Conservation (phyloP, 345 rosid genomes). For the Dipteronia sinensis region DNA sequence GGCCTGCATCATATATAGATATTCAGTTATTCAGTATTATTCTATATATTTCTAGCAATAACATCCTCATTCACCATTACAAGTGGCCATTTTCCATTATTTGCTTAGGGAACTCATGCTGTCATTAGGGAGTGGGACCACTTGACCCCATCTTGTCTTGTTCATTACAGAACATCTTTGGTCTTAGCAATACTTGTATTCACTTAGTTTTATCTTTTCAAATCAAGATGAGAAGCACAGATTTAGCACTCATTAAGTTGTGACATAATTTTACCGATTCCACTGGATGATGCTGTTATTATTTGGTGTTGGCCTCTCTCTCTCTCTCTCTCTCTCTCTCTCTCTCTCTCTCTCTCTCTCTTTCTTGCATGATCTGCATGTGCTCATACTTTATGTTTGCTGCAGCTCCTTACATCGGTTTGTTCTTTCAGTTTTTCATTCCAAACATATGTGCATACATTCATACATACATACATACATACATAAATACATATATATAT, state of each 20-base stretch:
- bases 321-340: not conserved
- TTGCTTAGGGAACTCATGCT: not conserved
- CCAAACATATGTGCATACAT: not conserved
- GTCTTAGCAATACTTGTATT: not conserved
- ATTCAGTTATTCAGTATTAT: not conserved
- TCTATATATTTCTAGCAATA: not conserved
- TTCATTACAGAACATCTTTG: not conserved
- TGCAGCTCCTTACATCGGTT: too few species aligned
- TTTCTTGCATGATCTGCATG: not conserved
- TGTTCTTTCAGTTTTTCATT: not conserved
- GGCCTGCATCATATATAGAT: not conserved
- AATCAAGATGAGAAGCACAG: not conserved
- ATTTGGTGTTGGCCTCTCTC: not conserved
- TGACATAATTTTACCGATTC: not conserved
- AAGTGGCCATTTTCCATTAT: not conserved
- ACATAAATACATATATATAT: too few species aligned
- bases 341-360: too few species aligned
- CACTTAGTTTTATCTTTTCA: not conserved
- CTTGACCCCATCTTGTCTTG: not conserved
- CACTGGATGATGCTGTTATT: not conserved
- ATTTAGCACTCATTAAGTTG: not conserved
- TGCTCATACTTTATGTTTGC: not conserved
- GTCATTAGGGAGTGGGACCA: not conserved
- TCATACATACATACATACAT: not conserved
- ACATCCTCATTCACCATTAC: not conserved